Base-by-base conservation (phyloP, 352 stramenopile genomes). In the Phytopythium delawarense region DNA sequence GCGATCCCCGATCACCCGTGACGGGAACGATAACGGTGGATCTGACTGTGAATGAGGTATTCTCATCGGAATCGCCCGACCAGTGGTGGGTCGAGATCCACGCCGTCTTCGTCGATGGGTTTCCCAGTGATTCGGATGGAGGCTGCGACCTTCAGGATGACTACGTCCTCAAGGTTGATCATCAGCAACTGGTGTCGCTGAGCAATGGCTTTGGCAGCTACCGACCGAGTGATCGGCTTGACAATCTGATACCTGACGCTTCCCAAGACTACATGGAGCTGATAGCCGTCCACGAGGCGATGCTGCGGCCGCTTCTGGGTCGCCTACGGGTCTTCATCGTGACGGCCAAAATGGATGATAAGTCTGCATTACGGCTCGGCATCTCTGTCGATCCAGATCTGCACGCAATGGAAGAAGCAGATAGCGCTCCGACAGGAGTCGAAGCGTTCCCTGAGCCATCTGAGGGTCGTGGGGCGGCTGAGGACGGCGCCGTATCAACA, bases 81-180 rank as follows among this genome's bases (percentile, higher is more conserved):
- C 49, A 81, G 11, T 91, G 83, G 79, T 92, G 79, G 79, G 40
- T 92, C 0, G 72, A 89, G 44, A 57, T 91, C n/a, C 66, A 70
- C 35, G 78, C 66, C 4, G 48, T 70, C 7, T 2, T 89, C 9
- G 68, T 74, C 0, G 30, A 51, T 7, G 45, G 20, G 20, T 32
- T 51, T 23, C 15, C 48, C 20, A 35, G 63, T 13, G 49, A 50
- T 12, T n/a, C 21, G 11, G 45, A 6, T 7, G 45, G 16, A 16
- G 15, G 3, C 11, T 51, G 45, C n/a, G 45, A 51, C 7, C n/a
- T 20, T 28, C 46, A 16, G n/a, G 54, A 44, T 8, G 34, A 35
- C 16, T 28, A 49, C 39, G n/a, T 21, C 46, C 8, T 46, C 3
- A 73, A 70, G 7, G 69, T 88, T 12, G 76, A 88, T 68, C 53